Percentiles rank a stretch among this genome's conserved stretches.
Conservation (phyloP, 2,329 filamentous ascomycete genomes). For the Trichoderma cornu-damae region DNA sequence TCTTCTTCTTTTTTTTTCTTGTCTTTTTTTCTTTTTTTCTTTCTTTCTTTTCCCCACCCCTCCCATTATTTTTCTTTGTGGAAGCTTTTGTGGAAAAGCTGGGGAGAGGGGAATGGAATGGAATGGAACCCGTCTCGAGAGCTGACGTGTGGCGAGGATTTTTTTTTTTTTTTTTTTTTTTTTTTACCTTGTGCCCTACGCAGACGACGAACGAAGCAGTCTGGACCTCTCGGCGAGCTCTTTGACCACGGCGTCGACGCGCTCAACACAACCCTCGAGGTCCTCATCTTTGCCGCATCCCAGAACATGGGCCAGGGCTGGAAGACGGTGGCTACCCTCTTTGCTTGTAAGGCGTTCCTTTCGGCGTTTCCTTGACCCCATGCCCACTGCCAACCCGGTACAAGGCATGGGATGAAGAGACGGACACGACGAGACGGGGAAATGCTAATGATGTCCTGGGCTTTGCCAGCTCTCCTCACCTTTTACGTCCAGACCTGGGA, state of each 20-base stretch:
- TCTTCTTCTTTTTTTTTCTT: background rate
- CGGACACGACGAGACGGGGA: background rate
- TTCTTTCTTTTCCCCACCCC: background rate
- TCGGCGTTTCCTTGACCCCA: background rate
- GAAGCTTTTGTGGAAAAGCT: constrained; percentile 1
- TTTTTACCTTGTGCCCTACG: too few relatives aligned
- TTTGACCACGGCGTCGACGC: constrained; percentile 98
- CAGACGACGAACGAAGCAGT: constrained; percentile 82
- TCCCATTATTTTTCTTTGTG: background rate
- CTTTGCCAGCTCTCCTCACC: constrained; percentile 65
- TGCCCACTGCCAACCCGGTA: constrained; percentile 2
- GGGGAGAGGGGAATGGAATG: background rate
- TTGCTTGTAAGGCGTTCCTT: constrained; percentile 60
- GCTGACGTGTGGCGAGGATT: background rate
- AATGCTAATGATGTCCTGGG: constrained; percentile 19
- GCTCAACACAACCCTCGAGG: constrained; percentile 90
- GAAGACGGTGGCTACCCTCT: constrained; percentile 78
- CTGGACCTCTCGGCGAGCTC: constrained; percentile 87
- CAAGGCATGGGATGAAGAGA: background rate
- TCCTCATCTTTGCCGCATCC: constrained; percentile 82
- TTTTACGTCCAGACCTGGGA: constrained; percentile 99
- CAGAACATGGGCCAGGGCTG: constrained; percentile 93
- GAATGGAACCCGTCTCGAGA: too few relatives aligned
- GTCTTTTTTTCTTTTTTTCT: background rate
- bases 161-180: too few relatives aligned